Evolutionary conservation across 805 yeast species (phyloP).

Genomic region (Yueomyces sinensis): DNA sequence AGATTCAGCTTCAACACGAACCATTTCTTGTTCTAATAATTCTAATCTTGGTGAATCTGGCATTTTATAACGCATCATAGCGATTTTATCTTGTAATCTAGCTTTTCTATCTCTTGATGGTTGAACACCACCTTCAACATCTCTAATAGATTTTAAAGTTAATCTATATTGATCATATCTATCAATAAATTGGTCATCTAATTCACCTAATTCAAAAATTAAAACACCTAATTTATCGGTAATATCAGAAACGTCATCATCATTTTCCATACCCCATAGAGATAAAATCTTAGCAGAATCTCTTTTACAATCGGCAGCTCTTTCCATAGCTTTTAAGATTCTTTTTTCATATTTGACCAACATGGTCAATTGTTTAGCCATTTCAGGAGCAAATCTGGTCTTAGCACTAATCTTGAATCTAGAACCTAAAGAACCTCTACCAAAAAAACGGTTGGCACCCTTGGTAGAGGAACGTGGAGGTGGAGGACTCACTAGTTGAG

Average conservation of each 20-base stretch:
- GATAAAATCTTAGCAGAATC: constrained; percentile 74
- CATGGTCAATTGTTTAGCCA: constrained; percentile 59
- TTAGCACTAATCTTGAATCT: constrained; percentile 66
- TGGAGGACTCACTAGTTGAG: constrained; percentile 89
- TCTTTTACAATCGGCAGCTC: constrained; percentile 64
- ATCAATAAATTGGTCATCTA: constrained; percentile 80
- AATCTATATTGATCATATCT: constrained; percentile 77
- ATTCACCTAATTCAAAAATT: constrained; percentile 70
- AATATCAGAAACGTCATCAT: constrained; percentile 75
- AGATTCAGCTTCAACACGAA: constrained; percentile 85
- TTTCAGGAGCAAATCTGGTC: constrained; percentile 57
- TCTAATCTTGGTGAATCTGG: constrained; percentile 71
- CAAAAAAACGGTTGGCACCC: constrained; percentile 58
- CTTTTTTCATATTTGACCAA: constrained; percentile 74
- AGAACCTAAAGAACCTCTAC: constrained; percentile 52
- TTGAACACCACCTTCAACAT: constrained; percentile 78
- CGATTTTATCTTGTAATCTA: constrained; percentile 75
- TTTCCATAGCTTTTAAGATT: constrained; percentile 65
- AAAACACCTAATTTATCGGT: constrained; percentile 80
- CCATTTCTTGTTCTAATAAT: constrained; percentile 77
- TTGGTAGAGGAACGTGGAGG: constrained; percentile 83
- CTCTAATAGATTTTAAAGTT: constrained; percentile 67
- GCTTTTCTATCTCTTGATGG: constrained; percentile 81
- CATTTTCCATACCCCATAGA: constrained; percentile 79
- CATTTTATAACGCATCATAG: constrained; percentile 71